These are phyloP conservation scores for Rubia balearica DNA, from an alignment of 305 asterid genomes.

Conservation along the genomic window DNA sequence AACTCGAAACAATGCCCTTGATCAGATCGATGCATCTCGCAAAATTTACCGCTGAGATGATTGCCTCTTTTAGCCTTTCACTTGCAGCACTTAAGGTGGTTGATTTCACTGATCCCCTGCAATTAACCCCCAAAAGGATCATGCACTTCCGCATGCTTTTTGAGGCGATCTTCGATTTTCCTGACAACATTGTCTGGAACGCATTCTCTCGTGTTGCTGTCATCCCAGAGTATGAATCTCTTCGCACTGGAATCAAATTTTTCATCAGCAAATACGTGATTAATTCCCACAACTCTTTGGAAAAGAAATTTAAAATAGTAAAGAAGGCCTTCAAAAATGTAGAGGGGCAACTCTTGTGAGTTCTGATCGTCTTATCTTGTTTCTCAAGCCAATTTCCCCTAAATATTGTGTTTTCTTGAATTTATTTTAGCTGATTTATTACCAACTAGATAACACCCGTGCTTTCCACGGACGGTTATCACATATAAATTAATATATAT, in stretches of 20 bases:
- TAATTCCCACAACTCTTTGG: conserved; percentile 28
- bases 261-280: conserved; percentile 59
- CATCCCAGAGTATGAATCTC: conserved; percentile 60
- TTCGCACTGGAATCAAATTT: conserved; percentile 58
- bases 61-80: conserved; percentile 64
- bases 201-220: conserved; percentile 70
- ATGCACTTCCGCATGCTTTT: conserved; percentile 88
- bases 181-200: conserved; percentile 71
- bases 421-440: neutral
- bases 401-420: neutral
- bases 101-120: conserved; percentile 45
- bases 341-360: conserved; percentile 53
- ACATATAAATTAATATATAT: too few species aligned
- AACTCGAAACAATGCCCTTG: conserved; percentile 68
- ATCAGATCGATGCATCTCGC: conserved; percentile 80
- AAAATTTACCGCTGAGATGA: conserved; percentile 73
- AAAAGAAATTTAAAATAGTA: conserved; percentile 52
- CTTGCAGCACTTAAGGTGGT: conserved; percentile 68
- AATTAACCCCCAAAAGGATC: conserved; percentile 53
- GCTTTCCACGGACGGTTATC: too few species aligned
- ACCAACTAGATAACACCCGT: too few species aligned
- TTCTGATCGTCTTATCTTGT: neutral
- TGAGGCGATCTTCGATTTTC: conserved; percentile 55
- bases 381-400: neutral
- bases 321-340: conserved; percentile 66